Conservation (phyloP, 768 basidiomycete genomes). For the Kwoniella shandongensis region DNA sequence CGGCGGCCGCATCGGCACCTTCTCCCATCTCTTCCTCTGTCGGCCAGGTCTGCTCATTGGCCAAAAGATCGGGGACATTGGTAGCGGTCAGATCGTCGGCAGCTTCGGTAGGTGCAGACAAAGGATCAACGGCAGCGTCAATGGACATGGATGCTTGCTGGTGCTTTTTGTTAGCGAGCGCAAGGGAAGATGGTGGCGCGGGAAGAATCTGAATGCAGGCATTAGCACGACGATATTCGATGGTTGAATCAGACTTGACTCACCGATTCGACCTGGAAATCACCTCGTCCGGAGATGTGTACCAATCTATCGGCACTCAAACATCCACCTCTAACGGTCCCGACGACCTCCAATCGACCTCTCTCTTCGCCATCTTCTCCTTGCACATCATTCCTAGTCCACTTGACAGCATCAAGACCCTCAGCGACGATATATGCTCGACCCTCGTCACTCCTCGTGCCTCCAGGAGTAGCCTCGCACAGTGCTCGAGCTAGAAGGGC, state of each 20-base stretch:
- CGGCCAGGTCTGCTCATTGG: slow-evolving; percentile 98
- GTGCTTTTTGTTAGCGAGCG: slow-evolving; percentile 28
- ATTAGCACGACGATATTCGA: background rate
- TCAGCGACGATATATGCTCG: slow-evolving; percentile 75
- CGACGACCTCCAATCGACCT: slow-evolving; percentile 72
- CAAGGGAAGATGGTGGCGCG: slow-evolving; percentile 58
- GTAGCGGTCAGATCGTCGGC: slow-evolving; percentile 84
- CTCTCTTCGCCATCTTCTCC: slow-evolving; percentile 54
- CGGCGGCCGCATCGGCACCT: slow-evolving; percentile 45
- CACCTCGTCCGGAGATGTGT: slow-evolving; percentile 82
- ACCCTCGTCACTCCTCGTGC: slow-evolving; percentile 79
- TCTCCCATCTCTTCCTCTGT: slow-evolving; percentile 90
- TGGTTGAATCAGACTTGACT: slow-evolving; percentile 30
- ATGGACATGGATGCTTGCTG: slow-evolving; percentile 47
- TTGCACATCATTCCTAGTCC: slow-evolving; percentile 55
- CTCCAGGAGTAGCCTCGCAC: slow-evolving; percentile 78
- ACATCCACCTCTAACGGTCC: slow-evolving; percentile 74
- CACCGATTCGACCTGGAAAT: slow-evolving; percentile 81
- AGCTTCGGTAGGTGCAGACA: slow-evolving; percentile 66
- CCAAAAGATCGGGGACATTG: slow-evolving; percentile 83
- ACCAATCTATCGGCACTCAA: slow-evolving; percentile 81
- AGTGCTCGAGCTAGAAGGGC: slow-evolving; percentile 65
- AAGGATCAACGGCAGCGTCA: slow-evolving; percentile 54
- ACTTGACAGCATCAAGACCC: slow-evolving; percentile 56
- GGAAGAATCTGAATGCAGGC: slow-evolving; percentile 65